Base-by-base conservation (phyloP, 2,329 filamentous ascomycete genomes). In the Talaromyces albobiverticillius region DNA sequence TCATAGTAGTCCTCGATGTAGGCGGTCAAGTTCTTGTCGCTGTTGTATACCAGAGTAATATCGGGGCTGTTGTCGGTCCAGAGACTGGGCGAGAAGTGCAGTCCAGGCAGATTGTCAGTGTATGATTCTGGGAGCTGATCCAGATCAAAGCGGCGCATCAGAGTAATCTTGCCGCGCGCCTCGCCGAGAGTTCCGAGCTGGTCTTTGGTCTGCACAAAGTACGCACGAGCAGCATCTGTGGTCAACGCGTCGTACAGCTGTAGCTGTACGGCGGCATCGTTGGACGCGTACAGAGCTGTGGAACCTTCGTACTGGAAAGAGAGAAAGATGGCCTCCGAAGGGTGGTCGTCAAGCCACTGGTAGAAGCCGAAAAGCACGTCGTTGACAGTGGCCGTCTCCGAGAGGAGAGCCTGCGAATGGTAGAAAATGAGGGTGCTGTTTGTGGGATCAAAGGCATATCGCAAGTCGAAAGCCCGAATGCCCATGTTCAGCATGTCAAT, bases 1-100 rank as follows among this genome's bases (percentile, higher is more conserved):
- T 76, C 65, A 57, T 79, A 81, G 58, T 75, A 78, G 59, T 81
- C 79, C 56, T 80, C 76, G 46, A 81, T 75, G 50, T 76, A 76
- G 4, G 77, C 77, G 0, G 70, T 75, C 23, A 61, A 57, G 36
- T 71, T 68, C 9, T 60, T 60, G 0, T 62, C 61, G 0, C 59
- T 59, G 52, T 79, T 77, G 56, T 78, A 80, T 2, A 70, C 62
- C 0, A 81, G 59, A 7, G 59, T 62, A 34, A 79, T 77, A 38
- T 70, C 67, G 0, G 61, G 59, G 6, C 63, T 60, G 50, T 81
- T 76, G 54, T 75, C 76, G 0, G 66, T 68, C 78, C 78, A 80
- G 3, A 67, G 59, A 3, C 38, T 51, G 0, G 76, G 76, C 0
- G 71, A 68, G 59, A 80, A 74, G 52, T 79, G 74, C n/a, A 80